phyloP scores from a whole-genome alignment of 495 filamentous ascomycete genomes.

The Penicillium salamii region DNA sequence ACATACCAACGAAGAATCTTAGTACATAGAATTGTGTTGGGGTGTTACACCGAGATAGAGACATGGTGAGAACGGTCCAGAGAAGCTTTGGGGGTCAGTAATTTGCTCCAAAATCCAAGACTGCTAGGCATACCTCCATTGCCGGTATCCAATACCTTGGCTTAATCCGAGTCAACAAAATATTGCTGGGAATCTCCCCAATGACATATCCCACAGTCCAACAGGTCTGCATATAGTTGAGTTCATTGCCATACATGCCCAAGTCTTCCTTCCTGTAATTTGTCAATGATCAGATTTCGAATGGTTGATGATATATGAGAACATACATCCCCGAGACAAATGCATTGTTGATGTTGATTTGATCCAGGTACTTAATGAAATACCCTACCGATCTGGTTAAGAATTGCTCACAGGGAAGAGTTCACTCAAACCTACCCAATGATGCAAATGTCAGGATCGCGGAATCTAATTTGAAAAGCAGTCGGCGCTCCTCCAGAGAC shows the following conservation, averaged over 20 bases:
- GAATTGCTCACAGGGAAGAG: not conserved
- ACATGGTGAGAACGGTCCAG: slow-evolving; percentile 54
- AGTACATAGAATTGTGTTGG: slow-evolving; percentile 53
- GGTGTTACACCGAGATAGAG: slow-evolving; percentile 43
- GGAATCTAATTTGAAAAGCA: slow-evolving; percentile 59
- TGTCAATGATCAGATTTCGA: not conserved
- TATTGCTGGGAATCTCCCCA: slow-evolving; percentile 59
- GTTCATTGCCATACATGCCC: slow-evolving; percentile 52
- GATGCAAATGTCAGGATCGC: slow-evolving; percentile 54
- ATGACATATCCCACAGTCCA: slow-evolving; percentile 66
- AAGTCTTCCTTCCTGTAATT: slow-evolving; percentile 58
- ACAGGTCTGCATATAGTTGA: slow-evolving; percentile 48
- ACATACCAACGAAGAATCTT: slow-evolving; percentile 55
- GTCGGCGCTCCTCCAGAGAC: slow-evolving; percentile 55
- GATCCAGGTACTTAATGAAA: slow-evolving; percentile 59
- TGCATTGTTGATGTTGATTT: slow-evolving; percentile 56
- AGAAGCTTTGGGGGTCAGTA: slow-evolving; percentile 41
- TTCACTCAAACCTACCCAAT: slow-evolving; percentile 30
- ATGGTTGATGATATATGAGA: not conserved
- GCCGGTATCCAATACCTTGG: slow-evolving; percentile 60
- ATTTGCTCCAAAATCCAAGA: too few relatives aligned
- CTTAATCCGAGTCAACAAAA: slow-evolving; percentile 53
- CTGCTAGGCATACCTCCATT: slow-evolving; percentile 22
- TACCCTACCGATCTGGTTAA: slow-evolving; percentile 35
- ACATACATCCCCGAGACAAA: slow-evolving; percentile 47